Evolutionary conservation across 345 rosid species (phyloP), one percentile per base, ranked within the genome.

Genomic region (Orychophragmus violaceus): DNA sequence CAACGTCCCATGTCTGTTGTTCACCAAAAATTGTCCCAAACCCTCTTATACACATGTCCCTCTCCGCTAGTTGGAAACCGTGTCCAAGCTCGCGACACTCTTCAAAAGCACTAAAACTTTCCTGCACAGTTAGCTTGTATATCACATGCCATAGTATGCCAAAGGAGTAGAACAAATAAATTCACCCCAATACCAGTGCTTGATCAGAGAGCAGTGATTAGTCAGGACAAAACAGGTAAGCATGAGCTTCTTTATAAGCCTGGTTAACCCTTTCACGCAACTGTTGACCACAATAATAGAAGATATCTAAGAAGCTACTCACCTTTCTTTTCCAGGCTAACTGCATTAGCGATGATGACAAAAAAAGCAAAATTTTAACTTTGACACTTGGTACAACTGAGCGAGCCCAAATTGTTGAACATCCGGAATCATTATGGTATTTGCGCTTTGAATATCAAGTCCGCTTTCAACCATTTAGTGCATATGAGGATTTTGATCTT

Each of bases 181-280:
- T 22, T 22, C 64, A 51, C 25, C 51, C 42, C 24, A 39, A 61
- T 84, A 93, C 98, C 86, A 84, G 65, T 23, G 96, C 94, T 70
- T 88, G 87, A 63, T 86, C 90, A 53, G 97, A 66, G 52, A 93
- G 83, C 72, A 80, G 74, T 19, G 92, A 84, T 66, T 79, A 86
- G 75, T 93, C 98, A 48, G 90, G 90, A 83, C 88, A 93, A 83
- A 90, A 93, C 67, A 93, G 83, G 82, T 88, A 76, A 22, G 98
- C 98, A 77, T 85, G 84, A 73, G 98, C 98, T 81, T 93, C 97
- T 74, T 84, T 90, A 80, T 86, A 97, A 9, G 96, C 96, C 41
- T 97, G 90, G 21, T 97, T 96, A 74, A 93, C 98, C 80, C 98
- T 85, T 83, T 97, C 97, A 57, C 97, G 96, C 83, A 90, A 76